Conservation (phyloP, 2,329 filamentous ascomycete species). For the Ciborinia camelliae region DNA sequence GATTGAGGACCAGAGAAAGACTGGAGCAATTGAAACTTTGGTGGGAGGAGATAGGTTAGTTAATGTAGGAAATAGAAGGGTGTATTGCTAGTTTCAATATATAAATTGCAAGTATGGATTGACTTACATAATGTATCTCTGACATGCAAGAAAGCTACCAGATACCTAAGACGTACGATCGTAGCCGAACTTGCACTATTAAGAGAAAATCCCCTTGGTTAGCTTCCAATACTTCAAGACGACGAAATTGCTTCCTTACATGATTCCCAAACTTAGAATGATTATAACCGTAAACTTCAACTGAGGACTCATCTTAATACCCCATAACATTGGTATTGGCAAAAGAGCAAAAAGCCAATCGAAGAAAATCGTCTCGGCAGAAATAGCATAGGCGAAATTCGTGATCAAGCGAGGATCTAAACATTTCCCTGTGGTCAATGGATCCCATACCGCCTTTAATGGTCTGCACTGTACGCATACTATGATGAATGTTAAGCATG, state of each 20-base stretch:
- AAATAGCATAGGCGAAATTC: conserved; percentile 11
- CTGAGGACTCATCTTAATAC: background rate
- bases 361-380: conserved; percentile 15
- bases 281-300: background rate
- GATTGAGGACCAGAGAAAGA: background rate
- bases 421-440: background rate
- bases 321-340: conserved; percentile 15
- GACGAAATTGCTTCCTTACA: background rate
- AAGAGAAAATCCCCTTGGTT: background rate
- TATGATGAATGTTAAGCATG: background rate
- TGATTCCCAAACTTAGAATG: conserved; percentile 4
- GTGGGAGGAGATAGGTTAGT: background rate
- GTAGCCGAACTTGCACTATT: conserved; percentile 14
- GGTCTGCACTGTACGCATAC: conserved; percentile 5
- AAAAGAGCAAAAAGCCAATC: conserved; percentile 16
- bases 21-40: background rate
- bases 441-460: background rate
- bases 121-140: conserved; percentile 13
- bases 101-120: background rate
- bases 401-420: background rate
- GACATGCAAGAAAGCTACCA: background rate
- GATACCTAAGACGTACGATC: conserved; percentile 5
- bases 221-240: background rate
- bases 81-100: too few species aligned
- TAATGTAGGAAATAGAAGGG: background rate